phyloP scores from a whole-genome alignment of 2,329 filamentous ascomycete species.

The Beauveria scarabaeidicola region DNA sequence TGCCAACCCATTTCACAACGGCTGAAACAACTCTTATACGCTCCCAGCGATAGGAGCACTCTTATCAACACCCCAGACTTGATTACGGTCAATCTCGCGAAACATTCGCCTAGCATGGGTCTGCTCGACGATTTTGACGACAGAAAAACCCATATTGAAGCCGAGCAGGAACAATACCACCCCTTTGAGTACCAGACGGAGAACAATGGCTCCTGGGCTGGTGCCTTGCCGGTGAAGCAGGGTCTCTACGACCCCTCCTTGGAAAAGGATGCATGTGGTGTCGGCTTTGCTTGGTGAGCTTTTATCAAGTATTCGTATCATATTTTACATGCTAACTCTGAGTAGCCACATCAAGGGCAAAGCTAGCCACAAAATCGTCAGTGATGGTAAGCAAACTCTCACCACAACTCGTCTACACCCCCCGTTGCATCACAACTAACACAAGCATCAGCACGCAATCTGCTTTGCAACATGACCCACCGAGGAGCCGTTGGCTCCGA shows the following conservation, averaged over 20 bases:
- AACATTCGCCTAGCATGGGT: conserved; percentile 60
- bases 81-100: conserved; percentile 6
- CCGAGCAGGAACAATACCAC: conserved; percentile 51
- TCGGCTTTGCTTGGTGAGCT: conserved; percentile 93
- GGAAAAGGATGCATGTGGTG: conserved; percentile 99
- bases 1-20: conserved; percentile 2
- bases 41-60: not conserved
- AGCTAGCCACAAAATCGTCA: conserved; percentile 95
- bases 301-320: not conserved
- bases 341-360: conserved; percentile 91
- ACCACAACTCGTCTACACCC: not conserved
- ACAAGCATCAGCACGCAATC: conserved; percentile 59
- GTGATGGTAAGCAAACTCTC: conserved; percentile 65
- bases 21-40: not conserved
- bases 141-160: conserved; percentile 54
- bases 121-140: conserved; percentile 59
- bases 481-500: conserved; percentile 96
- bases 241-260: conserved; percentile 93
- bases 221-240: conserved; percentile 93
- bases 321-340: conserved; percentile 4
- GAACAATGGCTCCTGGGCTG: conserved; percentile 83
- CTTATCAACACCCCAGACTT: not conserved
- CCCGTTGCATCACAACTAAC: not conserved
- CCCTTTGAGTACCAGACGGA: conserved; percentile 82
- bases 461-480: conserved; percentile 99